Percentiles rank a stretch among this genome's conserved stretches.
Evolutionary conservation across 495 filamentous ascomycete genomes (phyloP).

Genomic region (Lasiosphaeris hirsuta): DNA sequence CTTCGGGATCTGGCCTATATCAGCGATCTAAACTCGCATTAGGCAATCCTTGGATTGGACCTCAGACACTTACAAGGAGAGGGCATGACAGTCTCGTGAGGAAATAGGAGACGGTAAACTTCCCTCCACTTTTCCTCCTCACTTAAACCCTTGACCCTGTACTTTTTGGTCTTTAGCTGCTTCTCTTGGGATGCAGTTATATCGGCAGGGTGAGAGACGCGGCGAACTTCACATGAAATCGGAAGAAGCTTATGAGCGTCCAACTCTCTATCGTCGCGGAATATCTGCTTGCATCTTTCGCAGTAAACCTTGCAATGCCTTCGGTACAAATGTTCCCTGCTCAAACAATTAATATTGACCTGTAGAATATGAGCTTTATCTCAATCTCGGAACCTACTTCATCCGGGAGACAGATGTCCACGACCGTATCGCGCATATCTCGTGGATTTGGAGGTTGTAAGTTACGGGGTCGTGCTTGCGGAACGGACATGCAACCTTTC

Average conservation of each 20-base stretch:
- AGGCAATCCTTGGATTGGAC: background rate
- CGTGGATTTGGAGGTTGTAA: slow-evolving; percentile 25
- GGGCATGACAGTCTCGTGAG: slow-evolving; percentile 21
- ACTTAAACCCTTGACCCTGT: slow-evolving; percentile 17
- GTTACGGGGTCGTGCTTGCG: slow-evolving; percentile 26
- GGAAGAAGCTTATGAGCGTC: slow-evolving; percentile 23
- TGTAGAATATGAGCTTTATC: background rate
- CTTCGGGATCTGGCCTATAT: slow-evolving; percentile 26
- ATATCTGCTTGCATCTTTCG: slow-evolving; percentile 26
- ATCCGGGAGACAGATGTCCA: slow-evolving; percentile 29
- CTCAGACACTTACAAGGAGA: slow-evolving; percentile 29
- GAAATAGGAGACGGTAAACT: slow-evolving; percentile 30
- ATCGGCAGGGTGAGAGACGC: slow-evolving; percentile 16
- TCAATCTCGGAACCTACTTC: slow-evolving; percentile 16
- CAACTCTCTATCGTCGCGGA: slow-evolving; percentile 18
- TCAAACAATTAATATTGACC: slow-evolving; percentile 7
- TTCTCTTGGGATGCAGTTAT: slow-evolving; percentile 25
- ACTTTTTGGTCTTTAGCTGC: slow-evolving; percentile 27
- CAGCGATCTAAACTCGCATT: slow-evolving; percentile 15
- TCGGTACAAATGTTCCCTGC: slow-evolving; percentile 31
- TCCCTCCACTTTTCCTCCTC: slow-evolving; percentile 33
- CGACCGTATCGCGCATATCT: slow-evolving; percentile 23
- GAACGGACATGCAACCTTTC: slow-evolving; percentile 28
- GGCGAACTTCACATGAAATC: slow-evolving; percentile 18
- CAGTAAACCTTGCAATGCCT: slow-evolving; percentile 29